These are phyloP conservation scores for Opeltia flavorubescens DNA, from an alignment of 495 filamentous ascomycete genomes.

Conservation along the genomic window DNA sequence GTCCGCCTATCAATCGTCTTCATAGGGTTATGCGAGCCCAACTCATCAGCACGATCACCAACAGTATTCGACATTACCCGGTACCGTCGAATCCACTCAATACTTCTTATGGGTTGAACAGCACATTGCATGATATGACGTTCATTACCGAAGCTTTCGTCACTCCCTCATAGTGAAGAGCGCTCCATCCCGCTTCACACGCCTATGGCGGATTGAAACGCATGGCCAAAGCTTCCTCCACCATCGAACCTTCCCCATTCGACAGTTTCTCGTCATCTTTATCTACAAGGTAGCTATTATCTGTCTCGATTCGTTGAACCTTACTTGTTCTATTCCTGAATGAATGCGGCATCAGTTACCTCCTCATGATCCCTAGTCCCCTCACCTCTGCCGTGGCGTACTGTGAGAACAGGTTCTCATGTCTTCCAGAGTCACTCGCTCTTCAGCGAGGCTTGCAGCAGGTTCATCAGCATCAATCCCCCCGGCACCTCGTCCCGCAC, in stretches of 20 bases:
- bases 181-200: conserved; percentile 5
- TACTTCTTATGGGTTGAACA: no score
- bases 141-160: background rate
- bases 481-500: conserved; percentile 5
- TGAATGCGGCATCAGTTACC: background rate
- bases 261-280: conserved; percentile 7
- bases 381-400: background rate
- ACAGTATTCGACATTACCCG: background rate
- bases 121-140: no score
- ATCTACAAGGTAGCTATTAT: conserved; percentile 1
- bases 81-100: background rate
- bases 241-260: conserved; percentile 24
- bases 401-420: conserved; percentile 39
- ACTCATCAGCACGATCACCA: no score
- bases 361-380: background rate
- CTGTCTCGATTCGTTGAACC: conserved; percentile 2
- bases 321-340: conserved; percentile 1
- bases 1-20: no score
- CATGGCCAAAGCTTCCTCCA: conserved; percentile 26
- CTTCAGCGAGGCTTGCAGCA: conserved; percentile 62
- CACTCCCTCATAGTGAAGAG: background rate
- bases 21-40: no score
- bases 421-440: conserved; percentile 70
- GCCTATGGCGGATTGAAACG: conserved; percentile 32
- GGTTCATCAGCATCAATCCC: conserved; percentile 28